Evolutionary conservation across 305 asterid genomes (phyloP).

Genomic region (Fraxinus sp.): DNA sequence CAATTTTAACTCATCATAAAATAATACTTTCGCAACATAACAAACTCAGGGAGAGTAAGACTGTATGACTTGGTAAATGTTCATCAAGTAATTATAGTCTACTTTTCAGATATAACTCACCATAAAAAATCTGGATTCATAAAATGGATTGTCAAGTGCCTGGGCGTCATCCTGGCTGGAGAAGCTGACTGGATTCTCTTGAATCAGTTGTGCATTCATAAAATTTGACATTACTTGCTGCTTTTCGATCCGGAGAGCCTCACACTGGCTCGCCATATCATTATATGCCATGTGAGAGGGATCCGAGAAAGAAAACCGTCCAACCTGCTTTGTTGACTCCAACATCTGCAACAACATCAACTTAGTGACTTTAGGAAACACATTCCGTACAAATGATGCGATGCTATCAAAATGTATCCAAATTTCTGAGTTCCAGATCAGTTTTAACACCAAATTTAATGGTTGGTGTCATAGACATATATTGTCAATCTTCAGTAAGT

Average conservation of each 20-base stretch:
- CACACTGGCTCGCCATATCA: slow-evolving; percentile 79
- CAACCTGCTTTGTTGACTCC: slow-evolving; percentile 63
- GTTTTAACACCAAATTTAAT: background rate
- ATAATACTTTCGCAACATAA: no score
- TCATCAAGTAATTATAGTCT: background rate
- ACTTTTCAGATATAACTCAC: slow-evolving; percentile 38
- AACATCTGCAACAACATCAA: slow-evolving; percentile 47
- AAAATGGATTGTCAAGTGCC: slow-evolving; percentile 25
- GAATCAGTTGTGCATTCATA: slow-evolving; percentile 38
- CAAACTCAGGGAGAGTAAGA: background rate
- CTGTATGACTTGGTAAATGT: background rate
- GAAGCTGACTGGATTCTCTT: slow-evolving; percentile 30
- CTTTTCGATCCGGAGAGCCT: slow-evolving; percentile 72
- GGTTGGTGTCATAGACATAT: background rate
- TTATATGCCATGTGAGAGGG: slow-evolving; percentile 63
- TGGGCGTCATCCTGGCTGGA: slow-evolving; percentile 31
- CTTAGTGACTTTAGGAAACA: slow-evolving; percentile 22
- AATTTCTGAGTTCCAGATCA: background rate
- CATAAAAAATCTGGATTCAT: slow-evolving; percentile 30
- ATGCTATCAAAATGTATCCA: background rate
- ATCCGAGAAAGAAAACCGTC: slow-evolving; percentile 35
- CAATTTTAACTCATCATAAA: background rate
- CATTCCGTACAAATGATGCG: background rate
- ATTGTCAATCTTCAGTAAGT: background rate
- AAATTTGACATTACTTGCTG: slow-evolving; percentile 68